A percentile compares a stretch with the other conserved stretches of the same genome.
These are phyloP conservation scores for Sporobolus alterniflorus DNA, from an alignment of 202 grass and related monocot genomes.

Conservation along the genomic window DNA sequence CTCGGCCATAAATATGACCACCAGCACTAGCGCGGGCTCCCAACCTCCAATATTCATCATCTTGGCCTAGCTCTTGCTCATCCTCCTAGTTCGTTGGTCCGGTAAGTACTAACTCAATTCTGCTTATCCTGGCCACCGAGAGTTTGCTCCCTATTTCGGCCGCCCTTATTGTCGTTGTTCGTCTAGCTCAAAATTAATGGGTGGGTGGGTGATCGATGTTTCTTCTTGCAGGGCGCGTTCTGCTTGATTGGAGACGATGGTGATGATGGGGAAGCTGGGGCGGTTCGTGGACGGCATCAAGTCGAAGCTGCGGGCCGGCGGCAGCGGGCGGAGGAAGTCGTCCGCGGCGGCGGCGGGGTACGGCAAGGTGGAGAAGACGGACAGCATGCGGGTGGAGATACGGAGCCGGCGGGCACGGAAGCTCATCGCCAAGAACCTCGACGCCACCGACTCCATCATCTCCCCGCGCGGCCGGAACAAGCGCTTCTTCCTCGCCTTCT, in stretches of 20 bases:
- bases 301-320: constrained; percentile 43
- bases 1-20: too few species aligned
- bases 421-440: constrained; percentile 95
- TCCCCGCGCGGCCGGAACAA: constrained; percentile 18
- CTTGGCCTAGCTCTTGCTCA: too few species aligned
- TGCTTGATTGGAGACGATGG: constrained; percentile 45
- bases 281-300: constrained; percentile 75
- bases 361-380: constrained; percentile 88
- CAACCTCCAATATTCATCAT: too few species aligned
- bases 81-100: too few species aligned
- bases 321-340: constrained; percentile 20
- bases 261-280: constrained; percentile 76
- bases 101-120: too few species aligned
- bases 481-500: constrained; percentile 58
- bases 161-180: too few species aligned
- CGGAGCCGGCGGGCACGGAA: constrained; percentile 69
- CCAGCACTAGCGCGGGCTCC: too few species aligned
- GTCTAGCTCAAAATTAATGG: too few species aligned
- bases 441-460: constrained; percentile 50
- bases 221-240: background rate
- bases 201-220: too few species aligned
- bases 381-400: constrained; percentile 96
- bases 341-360: constrained; percentile 28
- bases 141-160: too few species aligned
- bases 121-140: too few species aligned